Conservation (phyloP, 1,284 basidiomycete species). For the Trichosporon sp. region DNA sequence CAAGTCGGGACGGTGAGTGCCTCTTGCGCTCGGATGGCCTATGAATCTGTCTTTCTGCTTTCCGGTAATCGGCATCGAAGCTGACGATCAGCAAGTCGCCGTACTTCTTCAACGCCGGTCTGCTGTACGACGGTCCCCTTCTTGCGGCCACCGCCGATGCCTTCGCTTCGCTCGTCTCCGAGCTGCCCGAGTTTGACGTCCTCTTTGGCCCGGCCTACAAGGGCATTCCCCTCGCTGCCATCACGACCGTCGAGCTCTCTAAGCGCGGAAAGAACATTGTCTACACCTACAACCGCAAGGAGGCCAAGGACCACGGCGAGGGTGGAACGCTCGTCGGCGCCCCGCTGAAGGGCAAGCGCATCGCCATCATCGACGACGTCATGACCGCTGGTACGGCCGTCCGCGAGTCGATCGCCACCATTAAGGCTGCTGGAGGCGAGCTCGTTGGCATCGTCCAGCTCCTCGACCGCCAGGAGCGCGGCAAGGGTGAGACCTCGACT, state of each 20-base stretch:
- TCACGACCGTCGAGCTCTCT: constrained; percentile 68
- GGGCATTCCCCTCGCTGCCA: constrained; percentile 89
- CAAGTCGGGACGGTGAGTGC: constrained; percentile 82
- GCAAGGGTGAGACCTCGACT: constrained; percentile 59
- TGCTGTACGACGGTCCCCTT: constrained; percentile 77
- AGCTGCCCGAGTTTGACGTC: constrained; percentile 71
- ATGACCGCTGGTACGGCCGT: constrained; percentile 95
- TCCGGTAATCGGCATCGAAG: background rate
- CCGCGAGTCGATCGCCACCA: constrained; percentile 68
- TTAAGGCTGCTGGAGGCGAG: constrained; percentile 58
- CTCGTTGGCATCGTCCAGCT: constrained; percentile 88
- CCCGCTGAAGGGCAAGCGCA: constrained; percentile 70
- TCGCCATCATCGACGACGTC: constrained; percentile 91
- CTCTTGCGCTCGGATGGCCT: background rate
- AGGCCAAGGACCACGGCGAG: constrained; percentile 93
- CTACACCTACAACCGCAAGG: constrained; percentile 88
- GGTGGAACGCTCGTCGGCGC: constrained; percentile 91
- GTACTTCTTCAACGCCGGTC: constrained; percentile 94
- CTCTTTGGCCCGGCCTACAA: constrained; percentile 98
- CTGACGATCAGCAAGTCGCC: constrained; percentile 65
- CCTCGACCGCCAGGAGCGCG: constrained; percentile 85
- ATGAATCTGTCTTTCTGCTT: too few relatives aligned
- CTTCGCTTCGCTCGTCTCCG: constrained; percentile 61
- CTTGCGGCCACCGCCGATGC: constrained; percentile 75
- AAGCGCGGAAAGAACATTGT: constrained; percentile 12